Evolutionary conservation across 495 filamentous ascomycete genomes (phyloP), one percentile per base, ranked within the genome.

Genomic region (Hyaloscypha finlandica): DNA sequence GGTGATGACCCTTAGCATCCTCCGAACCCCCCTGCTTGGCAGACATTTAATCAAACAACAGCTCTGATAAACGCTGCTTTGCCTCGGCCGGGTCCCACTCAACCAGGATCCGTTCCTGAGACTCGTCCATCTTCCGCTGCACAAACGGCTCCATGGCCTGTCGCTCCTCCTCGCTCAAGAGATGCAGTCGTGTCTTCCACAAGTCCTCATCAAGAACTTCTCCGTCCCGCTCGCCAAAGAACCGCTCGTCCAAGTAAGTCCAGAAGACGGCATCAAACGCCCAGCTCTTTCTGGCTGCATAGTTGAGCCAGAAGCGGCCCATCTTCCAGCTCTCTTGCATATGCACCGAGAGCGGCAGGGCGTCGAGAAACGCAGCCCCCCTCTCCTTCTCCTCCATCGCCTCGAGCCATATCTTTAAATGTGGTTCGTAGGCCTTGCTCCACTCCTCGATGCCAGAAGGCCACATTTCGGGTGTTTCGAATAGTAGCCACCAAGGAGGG

Each of bases 401-500:
- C 54, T 61, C 62, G 57, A 78, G 67, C 68, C 77, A 76, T 63
- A 63, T 71, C 65, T 70, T 48, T 8, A 76, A 60, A 9, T 69
- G 70, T 12, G 30, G 14, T 5, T 71, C 71, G 63, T 74, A 78
- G 1, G 33, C 51, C 33, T 68, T 70, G 48, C 61, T 73, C 66
- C 71, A 78, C 20, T 55, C 68, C 1, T 73, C 62, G 19, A 81
- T 70, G 35, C 76, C 76, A 32, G 35, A 22, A n/a, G 64, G 56
- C 79, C 77, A 81, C 12, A 64, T 65, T 29, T 81, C 80, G 0
- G 78, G 77, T 19, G 31, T 22, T 14, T 76, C 65, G 4, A 81
- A 61, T 8, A 82, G 72, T 16, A 81, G 74, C 79, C 80, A 83
- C 79, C 78, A 81, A 4, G 79, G 77, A 22, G 77, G 75, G 60